A percentile compares a stretch with the other conserved stretches of the same genome.
Conservation (phyloP, 352 stramenopile species). For the Pythium periplocum region DNA sequence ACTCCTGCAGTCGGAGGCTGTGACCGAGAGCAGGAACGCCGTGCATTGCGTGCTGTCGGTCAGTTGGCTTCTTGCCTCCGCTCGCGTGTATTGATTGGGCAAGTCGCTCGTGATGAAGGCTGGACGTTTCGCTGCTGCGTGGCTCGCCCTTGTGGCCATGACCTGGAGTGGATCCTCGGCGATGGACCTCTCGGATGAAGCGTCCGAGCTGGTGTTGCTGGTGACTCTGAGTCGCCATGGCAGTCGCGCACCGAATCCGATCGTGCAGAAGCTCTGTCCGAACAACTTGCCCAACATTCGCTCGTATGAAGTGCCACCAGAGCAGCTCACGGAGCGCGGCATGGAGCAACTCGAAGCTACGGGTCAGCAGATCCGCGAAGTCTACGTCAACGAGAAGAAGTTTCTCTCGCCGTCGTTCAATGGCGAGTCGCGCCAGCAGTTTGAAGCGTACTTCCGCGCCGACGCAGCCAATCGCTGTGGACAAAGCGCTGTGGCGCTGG, state of each 20-base stretch:
- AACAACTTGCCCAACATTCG: slow-evolving; percentile 58
- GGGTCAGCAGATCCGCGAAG: slow-evolving; percentile 54
- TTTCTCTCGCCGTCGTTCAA: slow-evolving; percentile 71
- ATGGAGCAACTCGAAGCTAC: slow-evolving; percentile 68
- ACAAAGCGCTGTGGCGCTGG: slow-evolving; percentile 62
- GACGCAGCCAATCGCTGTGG: slow-evolving; percentile 63
- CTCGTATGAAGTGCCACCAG: slow-evolving; percentile 55
- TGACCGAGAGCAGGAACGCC: too few relatives aligned
- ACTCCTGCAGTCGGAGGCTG: too few relatives aligned
- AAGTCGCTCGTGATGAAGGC: too few relatives aligned
- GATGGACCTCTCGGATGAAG: slow-evolving; percentile 5
- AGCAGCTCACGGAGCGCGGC: slow-evolving; percentile 68
- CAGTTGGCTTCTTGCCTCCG: too few relatives aligned
- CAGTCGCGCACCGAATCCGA: slow-evolving; percentile 64
- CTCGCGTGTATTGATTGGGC: too few relatives aligned
- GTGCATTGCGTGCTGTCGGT: too few relatives aligned
- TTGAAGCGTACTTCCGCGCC: slow-evolving; percentile 72
- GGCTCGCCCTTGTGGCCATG: too few relatives aligned
- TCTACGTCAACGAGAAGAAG: slow-evolving; percentile 59
- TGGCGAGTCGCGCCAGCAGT: slow-evolving; percentile 44
- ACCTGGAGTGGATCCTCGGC: neutral
- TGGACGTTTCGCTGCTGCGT: too few relatives aligned
- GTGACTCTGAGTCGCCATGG: slow-evolving; percentile 70
- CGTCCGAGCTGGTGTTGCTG: slow-evolving; percentile 53
- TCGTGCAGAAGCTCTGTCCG: slow-evolving; percentile 51